phyloP scores from a whole-genome alignment of 768 basidiomycete genomes.

The Cyathus striatus region DNA sequence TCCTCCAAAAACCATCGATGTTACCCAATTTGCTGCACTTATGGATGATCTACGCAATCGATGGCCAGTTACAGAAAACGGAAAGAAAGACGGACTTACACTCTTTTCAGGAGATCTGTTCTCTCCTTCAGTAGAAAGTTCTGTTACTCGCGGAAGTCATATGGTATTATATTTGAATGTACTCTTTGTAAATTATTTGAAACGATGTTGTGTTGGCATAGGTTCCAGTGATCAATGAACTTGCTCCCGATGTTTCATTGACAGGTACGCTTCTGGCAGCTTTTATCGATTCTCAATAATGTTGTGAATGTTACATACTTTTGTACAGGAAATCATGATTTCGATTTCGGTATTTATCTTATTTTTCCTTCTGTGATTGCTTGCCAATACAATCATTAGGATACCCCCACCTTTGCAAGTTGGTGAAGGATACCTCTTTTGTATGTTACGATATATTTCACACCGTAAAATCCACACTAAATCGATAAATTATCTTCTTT shows the following conservation, averaged over 20 bases:
- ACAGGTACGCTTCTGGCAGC: slow-evolving; percentile 50
- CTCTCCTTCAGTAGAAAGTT: slow-evolving; percentile 81
- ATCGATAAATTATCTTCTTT: slow-evolving; percentile 1
- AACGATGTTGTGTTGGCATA: slow-evolving; percentile 15
- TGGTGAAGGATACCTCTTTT: slow-evolving; percentile 71
- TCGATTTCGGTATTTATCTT: slow-evolving; percentile 65
- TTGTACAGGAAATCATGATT: slow-evolving; percentile 90
- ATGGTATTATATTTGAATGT: slow-evolving; percentile 49
- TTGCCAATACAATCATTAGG: slow-evolving; percentile 1
- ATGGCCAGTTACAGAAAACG: slow-evolving; percentile 47
- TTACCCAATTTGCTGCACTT: slow-evolving; percentile 78
- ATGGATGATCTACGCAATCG: slow-evolving; percentile 54
- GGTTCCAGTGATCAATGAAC: slow-evolving; percentile 83
- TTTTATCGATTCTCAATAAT: neutral
- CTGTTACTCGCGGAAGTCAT: slow-evolving; percentile 86
- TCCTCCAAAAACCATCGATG: slow-evolving; percentile 71
- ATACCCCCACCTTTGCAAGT: slow-evolving; percentile 32
- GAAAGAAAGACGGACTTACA: slow-evolving; percentile 63
- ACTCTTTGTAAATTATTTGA: neutral
- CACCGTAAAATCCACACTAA: slow-evolving; percentile 1
- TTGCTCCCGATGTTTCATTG: slow-evolving; percentile 75
- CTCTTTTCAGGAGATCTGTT: slow-evolving; percentile 91
- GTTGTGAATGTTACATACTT: slow-evolving; percentile 2
- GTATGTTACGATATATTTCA: slow-evolving; percentile 33
- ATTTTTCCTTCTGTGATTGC: neutral